A percentile compares a stretch with the other conserved stretches of the same genome.
Conservation (phyloP, 2,329 filamentous ascomycete genomes). For the Penicillium sp. region DNA sequence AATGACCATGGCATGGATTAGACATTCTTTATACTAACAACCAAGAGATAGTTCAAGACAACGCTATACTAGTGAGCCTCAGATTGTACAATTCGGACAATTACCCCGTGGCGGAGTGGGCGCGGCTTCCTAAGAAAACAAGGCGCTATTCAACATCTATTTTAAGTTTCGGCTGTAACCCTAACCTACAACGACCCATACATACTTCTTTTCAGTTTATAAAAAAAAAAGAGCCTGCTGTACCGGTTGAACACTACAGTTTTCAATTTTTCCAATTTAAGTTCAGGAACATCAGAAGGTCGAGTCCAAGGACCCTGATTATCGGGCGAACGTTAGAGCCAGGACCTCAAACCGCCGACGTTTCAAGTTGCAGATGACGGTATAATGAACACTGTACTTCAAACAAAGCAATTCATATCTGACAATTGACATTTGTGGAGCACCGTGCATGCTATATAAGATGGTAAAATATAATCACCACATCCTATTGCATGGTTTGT, state of each 20-base stretch:
- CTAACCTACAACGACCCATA: neutral
- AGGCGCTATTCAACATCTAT: neutral
- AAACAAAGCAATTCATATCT: neutral
- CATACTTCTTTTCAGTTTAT: neutral
- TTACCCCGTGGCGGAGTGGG: slow-evolving; percentile 19
- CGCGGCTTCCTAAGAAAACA: slow-evolving; percentile 15
- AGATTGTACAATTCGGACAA: slow-evolving; percentile 7
- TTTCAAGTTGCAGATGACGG: neutral
- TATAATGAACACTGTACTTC: neutral
- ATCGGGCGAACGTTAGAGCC: neutral
- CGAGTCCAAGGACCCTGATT: neutral
- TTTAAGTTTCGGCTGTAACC: neutral
- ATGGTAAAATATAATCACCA: neutral
- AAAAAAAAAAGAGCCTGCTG: neutral
- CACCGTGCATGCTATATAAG: neutral
- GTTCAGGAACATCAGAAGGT: neutral
- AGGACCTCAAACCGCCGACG: neutral
- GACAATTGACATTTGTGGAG: neutral
- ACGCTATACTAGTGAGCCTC: neutral
- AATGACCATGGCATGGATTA: neutral
- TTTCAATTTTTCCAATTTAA: neutral
- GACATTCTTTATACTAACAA: neutral
- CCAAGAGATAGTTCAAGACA: neutral
- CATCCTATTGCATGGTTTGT: neutral
- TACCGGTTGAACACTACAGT: too few relatives aligned